These are phyloP conservation scores for Melaleuca alternifolia DNA, from an alignment of 345 rosid species.

Conservation along the genomic window DNA sequence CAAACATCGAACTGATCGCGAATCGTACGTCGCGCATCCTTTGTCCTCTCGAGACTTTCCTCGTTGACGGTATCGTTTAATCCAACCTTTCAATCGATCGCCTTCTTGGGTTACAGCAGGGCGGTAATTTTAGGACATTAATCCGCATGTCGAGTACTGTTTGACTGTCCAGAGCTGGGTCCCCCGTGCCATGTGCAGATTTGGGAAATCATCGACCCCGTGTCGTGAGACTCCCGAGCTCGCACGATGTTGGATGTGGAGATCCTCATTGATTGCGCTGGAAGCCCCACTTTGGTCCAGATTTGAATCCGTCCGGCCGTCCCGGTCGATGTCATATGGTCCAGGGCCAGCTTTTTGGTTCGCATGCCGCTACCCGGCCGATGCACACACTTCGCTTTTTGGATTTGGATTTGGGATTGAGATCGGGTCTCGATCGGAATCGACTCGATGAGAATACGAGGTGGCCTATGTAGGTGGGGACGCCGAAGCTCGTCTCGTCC, in stretches of 20 bases:
- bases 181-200: not conserved
- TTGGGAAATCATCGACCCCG: not conserved
- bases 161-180: not conserved
- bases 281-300: not conserved
- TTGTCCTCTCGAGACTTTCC: not conserved
- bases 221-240: not conserved
- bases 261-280: not conserved
- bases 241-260: not conserved
- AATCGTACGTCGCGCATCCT: not conserved
- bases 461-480: not conserved
- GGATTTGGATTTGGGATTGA: not conserved
- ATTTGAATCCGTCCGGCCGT: not conserved
- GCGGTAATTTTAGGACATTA: not conserved
- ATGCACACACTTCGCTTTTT: not conserved
- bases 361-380: not conserved
- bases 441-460: not conserved
- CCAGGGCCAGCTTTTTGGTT: not conserved
- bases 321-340: not conserved
- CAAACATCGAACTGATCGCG: not conserved
- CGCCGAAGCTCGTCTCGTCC: not conserved
- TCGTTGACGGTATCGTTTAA: not conserved
- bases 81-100: not conserved
- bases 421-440: not conserved
- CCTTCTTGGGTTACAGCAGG: not conserved
- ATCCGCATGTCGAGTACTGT: too few species aligned